These are phyloP conservation scores for Clausena lansium DNA, from an alignment of 345 rosid genomes.

Conservation along the genomic window DNA sequence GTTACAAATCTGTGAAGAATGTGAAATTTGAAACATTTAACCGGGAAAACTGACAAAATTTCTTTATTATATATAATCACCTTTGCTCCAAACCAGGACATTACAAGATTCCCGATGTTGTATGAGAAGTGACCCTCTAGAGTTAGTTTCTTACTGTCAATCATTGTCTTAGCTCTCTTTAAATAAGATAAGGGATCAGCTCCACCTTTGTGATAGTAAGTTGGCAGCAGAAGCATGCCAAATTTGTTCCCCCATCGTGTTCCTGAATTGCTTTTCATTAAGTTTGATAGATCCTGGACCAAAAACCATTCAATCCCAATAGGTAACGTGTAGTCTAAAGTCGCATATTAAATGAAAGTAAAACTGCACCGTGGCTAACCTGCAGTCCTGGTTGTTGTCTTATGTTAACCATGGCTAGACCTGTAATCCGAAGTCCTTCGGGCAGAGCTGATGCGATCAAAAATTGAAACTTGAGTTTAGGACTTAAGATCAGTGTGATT, in stretches of 20 bases:
- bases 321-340: not conserved
- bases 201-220: constrained; percentile 26
- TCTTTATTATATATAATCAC: constrained; percentile 19
- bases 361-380: constrained; percentile 18
- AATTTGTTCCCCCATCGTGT: constrained; percentile 57
- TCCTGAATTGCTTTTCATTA: constrained; percentile 30
- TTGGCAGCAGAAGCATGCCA: constrained; percentile 50
- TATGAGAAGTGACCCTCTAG: constrained; percentile 55
- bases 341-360: not conserved
- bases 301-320: not conserved
- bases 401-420: constrained; percentile 61
- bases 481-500: not conserved
- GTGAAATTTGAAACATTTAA: not conserved
- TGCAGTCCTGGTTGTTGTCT: constrained; percentile 46
- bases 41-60: not conserved
- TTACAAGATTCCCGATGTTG: constrained; percentile 28
- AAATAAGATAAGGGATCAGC: constrained; percentile 38
- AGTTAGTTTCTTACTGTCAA: constrained; percentile 48
- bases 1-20: not conserved
- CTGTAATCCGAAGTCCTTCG: constrained; percentile 41
- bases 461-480: not conserved
- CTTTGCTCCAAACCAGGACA: constrained; percentile 49
- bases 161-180: constrained; percentile 48
- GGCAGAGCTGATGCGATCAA: constrained; percentile 26
- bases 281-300: constrained; percentile 34